These are phyloP conservation scores for Furcasterigmium furcatum DNA, from an alignment of 2,329 filamentous ascomycete species.

Conservation along the genomic window DNA sequence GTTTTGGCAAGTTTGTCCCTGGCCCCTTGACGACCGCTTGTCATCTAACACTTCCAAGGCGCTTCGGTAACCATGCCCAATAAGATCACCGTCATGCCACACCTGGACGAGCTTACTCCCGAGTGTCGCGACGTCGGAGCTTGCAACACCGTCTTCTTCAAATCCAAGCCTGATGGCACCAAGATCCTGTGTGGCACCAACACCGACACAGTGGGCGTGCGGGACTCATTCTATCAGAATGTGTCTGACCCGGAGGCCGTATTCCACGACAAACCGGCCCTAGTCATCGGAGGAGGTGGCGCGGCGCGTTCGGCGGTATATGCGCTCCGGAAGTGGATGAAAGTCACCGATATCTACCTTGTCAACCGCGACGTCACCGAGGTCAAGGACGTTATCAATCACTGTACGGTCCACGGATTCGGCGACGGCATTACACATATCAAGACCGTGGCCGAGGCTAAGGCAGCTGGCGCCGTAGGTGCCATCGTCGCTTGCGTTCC, in stretches of 20 bases:
- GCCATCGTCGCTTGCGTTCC: constrained; percentile 74
- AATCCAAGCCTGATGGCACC: constrained; percentile 40
- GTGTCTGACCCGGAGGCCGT: constrained; percentile 36
- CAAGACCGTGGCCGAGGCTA: constrained; percentile 56
- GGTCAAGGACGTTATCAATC: constrained; percentile 62
- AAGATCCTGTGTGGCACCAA: constrained; percentile 68
- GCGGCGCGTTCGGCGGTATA: constrained; percentile 80
- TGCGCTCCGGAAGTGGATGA: constrained; percentile 67
- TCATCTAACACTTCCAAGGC: too few relatives aligned
- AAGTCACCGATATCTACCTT: constrained; percentile 67
- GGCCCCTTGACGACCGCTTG: too few relatives aligned
- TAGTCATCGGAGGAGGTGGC: constrained; percentile 76
- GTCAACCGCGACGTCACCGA: constrained; percentile 72
- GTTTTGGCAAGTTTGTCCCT: too few relatives aligned
- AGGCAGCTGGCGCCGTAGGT: constrained; percentile 53
- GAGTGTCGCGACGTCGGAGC: constrained; percentile 73
- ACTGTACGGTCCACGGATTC: constrained; percentile 58
- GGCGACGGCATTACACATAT: constrained; percentile 60
- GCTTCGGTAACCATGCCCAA: constrained; percentile 80
- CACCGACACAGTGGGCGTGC: constrained; percentile 76
- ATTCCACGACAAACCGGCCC: constrained; percentile 59
- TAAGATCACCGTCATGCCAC: constrained; percentile 72
- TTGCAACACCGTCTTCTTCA: constrained; percentile 75
- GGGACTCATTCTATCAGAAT: constrained; percentile 66
- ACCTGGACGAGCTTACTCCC: constrained; percentile 70